Percentiles rank a stretch among this genome's conserved stretches.
These are phyloP conservation scores for Colletotrichum falcatum DNA, from an alignment of 2,329 filamentous ascomycete species.

Conservation along the genomic window DNA sequence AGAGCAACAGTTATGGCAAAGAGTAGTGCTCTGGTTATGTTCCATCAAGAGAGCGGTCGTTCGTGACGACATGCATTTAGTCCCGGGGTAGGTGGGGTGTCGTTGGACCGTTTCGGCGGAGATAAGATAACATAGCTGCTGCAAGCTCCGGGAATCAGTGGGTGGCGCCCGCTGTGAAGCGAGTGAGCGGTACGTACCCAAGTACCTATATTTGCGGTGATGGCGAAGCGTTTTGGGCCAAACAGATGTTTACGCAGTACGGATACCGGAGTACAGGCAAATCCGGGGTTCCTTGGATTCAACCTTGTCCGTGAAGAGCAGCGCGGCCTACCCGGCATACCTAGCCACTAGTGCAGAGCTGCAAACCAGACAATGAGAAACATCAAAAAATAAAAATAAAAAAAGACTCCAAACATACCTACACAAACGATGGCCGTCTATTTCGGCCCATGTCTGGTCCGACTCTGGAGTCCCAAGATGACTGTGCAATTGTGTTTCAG, in stretches of 20 bases:
- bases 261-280: conserved; percentile 24
- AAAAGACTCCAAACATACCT: too few species aligned
- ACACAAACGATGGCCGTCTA: neutral
- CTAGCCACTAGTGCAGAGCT: too few species aligned
- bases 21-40: conserved; percentile 19
- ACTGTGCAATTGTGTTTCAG: neutral
- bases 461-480: neutral
- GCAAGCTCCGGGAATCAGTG: conserved; percentile 32
- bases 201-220: neutral
- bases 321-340: neutral
- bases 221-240: neutral
- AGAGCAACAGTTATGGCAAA: neutral
- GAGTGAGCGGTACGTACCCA: conserved; percentile 8
- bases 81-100: conserved; percentile 34
- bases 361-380: neutral
- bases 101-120: conserved; percentile 31
- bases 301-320: conserved; percentile 17
- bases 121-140: conserved; percentile 39
- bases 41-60: conserved; percentile 31
- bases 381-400: neutral
- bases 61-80: conserved; percentile 41
- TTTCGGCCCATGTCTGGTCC: neutral
- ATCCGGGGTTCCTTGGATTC: conserved; percentile 29
- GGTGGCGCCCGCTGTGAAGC: conserved; percentile 10
- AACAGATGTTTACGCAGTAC: neutral